Evolutionary conservation across 441 rosid genomes (phyloP).

Genomic region (Dalechampia spathulata): DNA sequence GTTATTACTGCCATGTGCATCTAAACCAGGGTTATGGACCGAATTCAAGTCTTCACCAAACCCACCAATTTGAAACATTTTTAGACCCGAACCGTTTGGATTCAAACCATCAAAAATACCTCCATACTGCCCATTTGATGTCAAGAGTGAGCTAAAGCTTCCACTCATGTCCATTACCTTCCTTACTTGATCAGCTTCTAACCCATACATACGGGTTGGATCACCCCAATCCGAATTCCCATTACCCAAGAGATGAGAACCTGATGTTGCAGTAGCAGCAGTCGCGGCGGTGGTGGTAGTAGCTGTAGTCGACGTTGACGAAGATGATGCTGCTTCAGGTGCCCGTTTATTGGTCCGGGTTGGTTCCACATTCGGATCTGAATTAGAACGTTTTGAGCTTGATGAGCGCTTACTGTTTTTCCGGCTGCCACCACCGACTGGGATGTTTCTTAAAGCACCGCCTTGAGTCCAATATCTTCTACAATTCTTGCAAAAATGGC

Average conservation of each 20-base stretch:
- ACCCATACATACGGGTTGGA: conserved; percentile 37
- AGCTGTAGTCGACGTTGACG: conserved; percentile 1
- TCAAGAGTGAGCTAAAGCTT: conserved; percentile 51
- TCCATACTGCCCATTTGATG: conserved; percentile 38
- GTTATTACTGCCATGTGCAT: conserved; percentile 3
- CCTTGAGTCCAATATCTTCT: conserved; percentile 95
- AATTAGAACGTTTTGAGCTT: conserved; percentile 26
- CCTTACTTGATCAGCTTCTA: conserved; percentile 36
- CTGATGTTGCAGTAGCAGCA: too few relatives aligned
- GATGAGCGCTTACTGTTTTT: conserved; percentile 51
- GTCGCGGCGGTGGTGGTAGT: too few relatives aligned
- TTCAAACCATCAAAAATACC: conserved; percentile 38
- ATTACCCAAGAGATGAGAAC: conserved; percentile 5
- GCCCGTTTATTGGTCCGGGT: conserved; percentile 16
- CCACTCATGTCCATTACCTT: conserved; percentile 32
- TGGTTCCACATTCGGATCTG: conserved; percentile 20
- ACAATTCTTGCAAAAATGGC: conserved; percentile 81
- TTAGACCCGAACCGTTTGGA: conserved; percentile 35
- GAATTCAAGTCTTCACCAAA: conserved; percentile 31
- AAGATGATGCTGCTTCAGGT: conserved; percentile 13
- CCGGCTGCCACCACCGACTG: conserved; percentile 81
- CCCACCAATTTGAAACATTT: conserved; percentile 28
- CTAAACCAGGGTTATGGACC: conserved; percentile 10
- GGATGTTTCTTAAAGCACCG: conserved; percentile 79
- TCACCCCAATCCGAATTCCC: conserved; percentile 25